These are phyloP conservation scores for Laburnicola sp. DNA, from an alignment of 2,329 filamentous ascomycete species.

Conservation along the genomic window DNA sequence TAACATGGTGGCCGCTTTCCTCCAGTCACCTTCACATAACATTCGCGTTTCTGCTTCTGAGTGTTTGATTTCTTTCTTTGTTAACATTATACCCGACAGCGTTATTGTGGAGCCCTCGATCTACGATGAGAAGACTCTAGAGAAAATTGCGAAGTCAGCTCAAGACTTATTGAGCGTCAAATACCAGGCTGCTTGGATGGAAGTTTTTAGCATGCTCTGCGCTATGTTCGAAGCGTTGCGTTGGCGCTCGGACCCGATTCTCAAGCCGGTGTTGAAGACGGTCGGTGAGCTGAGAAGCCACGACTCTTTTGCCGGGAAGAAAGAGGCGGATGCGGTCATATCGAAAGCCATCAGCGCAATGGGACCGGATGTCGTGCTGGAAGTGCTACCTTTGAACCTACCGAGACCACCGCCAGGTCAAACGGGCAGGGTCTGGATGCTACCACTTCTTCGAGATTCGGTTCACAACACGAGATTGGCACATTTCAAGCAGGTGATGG, in stretches of 20 bases:
- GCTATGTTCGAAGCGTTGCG: slow-evolving; percentile 84
- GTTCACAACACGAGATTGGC: slow-evolving; percentile 84
- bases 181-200: slow-evolving; percentile 91
- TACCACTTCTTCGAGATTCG: slow-evolving; percentile 86
- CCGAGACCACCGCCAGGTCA: slow-evolving; percentile 74
- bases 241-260: slow-evolving; percentile 80
- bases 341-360: slow-evolving; percentile 86
- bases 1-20: slow-evolving; percentile 74
- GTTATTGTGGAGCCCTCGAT: slow-evolving; percentile 87
- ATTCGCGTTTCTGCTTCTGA: slow-evolving; percentile 94
- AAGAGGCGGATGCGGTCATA: slow-evolving; percentile 88
- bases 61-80: slow-evolving; percentile 89
- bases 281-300: slow-evolving; percentile 87
- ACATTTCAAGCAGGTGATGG: slow-evolving; percentile 84
- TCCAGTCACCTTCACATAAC: slow-evolving; percentile 86
- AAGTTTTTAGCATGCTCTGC: slow-evolving; percentile 86
- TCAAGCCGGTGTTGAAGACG: slow-evolving; percentile 73
- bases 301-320: slow-evolving; percentile 88
- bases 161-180: slow-evolving; percentile 81
- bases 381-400: slow-evolving; percentile 84
- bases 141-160: slow-evolving; percentile 74
- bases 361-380: slow-evolving; percentile 82
- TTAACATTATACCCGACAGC: slow-evolving; percentile 81
- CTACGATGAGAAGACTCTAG: slow-evolving; percentile 86
- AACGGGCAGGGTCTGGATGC: slow-evolving; percentile 88